Conservation (phyloP, 1,139 yeast species). For the Suhomyces anneliseae region DNA sequence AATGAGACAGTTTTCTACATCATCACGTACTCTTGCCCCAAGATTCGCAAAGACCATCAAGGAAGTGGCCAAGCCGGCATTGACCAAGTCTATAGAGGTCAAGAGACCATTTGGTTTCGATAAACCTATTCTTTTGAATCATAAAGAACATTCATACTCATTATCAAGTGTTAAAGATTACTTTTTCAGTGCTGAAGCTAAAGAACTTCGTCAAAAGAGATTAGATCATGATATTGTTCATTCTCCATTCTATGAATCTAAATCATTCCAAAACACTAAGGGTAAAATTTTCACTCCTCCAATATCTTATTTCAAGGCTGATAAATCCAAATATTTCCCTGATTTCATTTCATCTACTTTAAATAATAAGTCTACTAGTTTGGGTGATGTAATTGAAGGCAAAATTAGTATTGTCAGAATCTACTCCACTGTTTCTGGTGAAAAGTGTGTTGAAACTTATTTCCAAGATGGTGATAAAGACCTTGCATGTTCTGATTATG, state of each 20-base stretch:
- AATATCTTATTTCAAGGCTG: constrained; percentile 66
- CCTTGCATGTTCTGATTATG: constrained; percentile 34
- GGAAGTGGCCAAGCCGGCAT: constrained; percentile 20
- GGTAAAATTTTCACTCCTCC: constrained; percentile 89
- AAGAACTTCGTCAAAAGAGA: constrained; percentile 53
- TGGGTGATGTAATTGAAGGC: constrained; percentile 39
- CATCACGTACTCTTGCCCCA: constrained; percentile 7
- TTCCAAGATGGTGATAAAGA: constrained; percentile 44
- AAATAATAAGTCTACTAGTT: constrained; percentile 35
- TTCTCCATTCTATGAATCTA: constrained; percentile 84
- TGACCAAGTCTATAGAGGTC: constrained; percentile 21
- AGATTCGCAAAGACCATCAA: constrained; percentile 18
- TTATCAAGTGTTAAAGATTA: constrained; percentile 24
- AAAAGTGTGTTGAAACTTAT: constrained; percentile 62
- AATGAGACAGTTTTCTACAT: constrained; percentile 5
- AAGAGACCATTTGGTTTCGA: constrained; percentile 45
- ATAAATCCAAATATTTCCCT: constrained; percentile 84
- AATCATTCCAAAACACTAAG: constrained; percentile 72
- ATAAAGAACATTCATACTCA: constrained; percentile 22
- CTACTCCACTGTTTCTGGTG: constrained; percentile 72
- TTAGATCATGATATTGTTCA: constrained; percentile 77
- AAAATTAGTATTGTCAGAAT: constrained; percentile 66
- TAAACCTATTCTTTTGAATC: constrained; percentile 31
- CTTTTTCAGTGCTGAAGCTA: constrained; percentile 40
- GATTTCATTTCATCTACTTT: constrained; percentile 67